phyloP scores from a whole-genome alignment of 768 basidiomycete genomes.

The Coprinopsis strossmayeri region DNA sequence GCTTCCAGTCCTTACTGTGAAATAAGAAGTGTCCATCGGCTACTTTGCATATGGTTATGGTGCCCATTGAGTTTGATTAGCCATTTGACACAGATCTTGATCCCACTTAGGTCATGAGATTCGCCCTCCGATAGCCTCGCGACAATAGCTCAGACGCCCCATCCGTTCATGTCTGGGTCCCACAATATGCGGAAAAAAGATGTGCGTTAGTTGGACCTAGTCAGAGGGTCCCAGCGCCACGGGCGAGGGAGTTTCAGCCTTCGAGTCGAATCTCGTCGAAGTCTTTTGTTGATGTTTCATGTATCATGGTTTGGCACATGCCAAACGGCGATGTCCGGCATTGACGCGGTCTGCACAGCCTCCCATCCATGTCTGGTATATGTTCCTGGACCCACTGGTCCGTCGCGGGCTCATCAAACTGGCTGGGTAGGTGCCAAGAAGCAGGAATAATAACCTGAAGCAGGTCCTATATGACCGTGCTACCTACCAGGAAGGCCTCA shows the following conservation, averaged over 20 bases:
- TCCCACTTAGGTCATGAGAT: background rate
- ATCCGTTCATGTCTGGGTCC: background rate
- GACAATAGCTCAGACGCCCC: conserved; percentile 1
- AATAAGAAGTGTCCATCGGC: background rate
- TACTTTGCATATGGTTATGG: no score
- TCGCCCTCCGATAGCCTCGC: conserved; percentile 10
- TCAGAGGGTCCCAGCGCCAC: background rate
- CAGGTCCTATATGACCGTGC: no score
- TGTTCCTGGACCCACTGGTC: conserved; percentile 7
- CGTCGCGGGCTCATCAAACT: background rate
- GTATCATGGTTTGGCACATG: conserved; percentile 1
- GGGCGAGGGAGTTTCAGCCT: background rate
- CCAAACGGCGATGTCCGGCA: conserved; percentile 4
- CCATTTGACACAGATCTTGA: conserved; percentile 2
- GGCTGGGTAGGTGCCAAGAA: background rate
- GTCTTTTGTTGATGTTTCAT: background rate
- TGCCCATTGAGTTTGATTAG: no score
- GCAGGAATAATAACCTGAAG: no score
- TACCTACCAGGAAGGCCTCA: no score
- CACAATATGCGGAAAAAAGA: background rate
- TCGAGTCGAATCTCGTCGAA: no score
- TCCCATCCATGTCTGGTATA: conserved; percentile 1
- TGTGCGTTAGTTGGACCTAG: background rate
- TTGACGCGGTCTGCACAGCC: conserved; percentile 11
- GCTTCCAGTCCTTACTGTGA: background rate